These are phyloP conservation scores for Grigorovia transvaalensis DNA, from an alignment of 805 yeast species.

Conservation along the genomic window DNA sequence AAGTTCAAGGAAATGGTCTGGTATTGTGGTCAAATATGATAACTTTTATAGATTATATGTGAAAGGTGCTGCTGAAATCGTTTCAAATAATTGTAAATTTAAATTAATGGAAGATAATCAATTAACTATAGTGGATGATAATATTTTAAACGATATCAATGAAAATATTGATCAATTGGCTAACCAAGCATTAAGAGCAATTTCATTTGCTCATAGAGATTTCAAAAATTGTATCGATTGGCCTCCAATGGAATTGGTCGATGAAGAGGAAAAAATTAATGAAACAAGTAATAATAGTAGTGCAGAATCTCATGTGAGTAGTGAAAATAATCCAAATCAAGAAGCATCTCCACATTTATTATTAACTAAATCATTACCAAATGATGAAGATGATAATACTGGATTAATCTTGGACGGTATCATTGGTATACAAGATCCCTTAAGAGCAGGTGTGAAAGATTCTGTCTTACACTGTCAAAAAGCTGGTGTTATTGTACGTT, in stretches of 20 bases:
- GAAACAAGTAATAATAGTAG: not conserved
- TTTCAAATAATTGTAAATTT: slow-evolving; percentile 49
- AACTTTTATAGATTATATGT: slow-evolving; percentile 46
- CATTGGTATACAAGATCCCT: slow-evolving; percentile 92
- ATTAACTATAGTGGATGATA: slow-evolving; percentile 7
- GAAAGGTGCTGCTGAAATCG: slow-evolving; percentile 93
- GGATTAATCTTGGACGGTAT: slow-evolving; percentile 55
- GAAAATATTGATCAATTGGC: slow-evolving; percentile 51
- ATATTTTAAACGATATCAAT: slow-evolving; percentile 29
- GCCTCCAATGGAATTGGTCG: slow-evolving; percentile 53
- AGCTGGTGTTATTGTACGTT: slow-evolving; percentile 91
- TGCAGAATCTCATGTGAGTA: not conserved
- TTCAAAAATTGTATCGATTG: slow-evolving; percentile 39
- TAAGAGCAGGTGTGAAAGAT: slow-evolving; percentile 79
- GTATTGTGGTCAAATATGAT: slow-evolving; percentile 49
- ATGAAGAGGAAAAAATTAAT: slow-evolving; percentile 25
- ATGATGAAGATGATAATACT: slow-evolving; percentile 17
- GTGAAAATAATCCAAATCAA: not conserved
- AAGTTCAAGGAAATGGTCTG: slow-evolving; percentile 88
- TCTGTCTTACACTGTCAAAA: slow-evolving; percentile 77
- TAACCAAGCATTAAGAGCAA: slow-evolving; percentile 71
- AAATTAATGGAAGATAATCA: slow-evolving; percentile 25
- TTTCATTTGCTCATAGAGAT: slow-evolving; percentile 78
- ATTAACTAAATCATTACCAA: slow-evolving; percentile 11
- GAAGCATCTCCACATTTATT: slow-evolving; percentile 35